Conservation (phyloP, 805 yeast genomes). For the Metschnikowia similis region DNA sequence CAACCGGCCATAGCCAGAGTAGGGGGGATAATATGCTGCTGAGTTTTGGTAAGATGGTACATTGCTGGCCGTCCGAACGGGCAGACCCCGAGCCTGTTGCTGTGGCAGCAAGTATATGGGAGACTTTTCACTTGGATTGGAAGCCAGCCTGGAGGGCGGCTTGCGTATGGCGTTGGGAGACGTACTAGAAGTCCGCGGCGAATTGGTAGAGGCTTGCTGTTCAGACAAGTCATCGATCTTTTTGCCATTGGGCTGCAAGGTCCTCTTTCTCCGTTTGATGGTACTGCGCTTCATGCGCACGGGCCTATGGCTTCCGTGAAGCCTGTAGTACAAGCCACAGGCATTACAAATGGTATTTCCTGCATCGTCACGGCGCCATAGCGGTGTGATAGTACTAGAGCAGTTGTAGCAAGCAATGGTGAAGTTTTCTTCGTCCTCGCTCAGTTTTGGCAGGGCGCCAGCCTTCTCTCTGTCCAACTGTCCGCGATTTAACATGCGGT, state of each 20-base stretch:
- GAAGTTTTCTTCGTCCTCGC: slow-evolving; percentile 34
- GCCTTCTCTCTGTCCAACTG: not conserved
- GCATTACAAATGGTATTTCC: slow-evolving; percentile 89
- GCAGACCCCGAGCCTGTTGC: not conserved
- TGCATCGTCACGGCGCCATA: slow-evolving; percentile 78
- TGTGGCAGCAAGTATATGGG: slow-evolving; percentile 1
- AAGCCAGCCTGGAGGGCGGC: not conserved
- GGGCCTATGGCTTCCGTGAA: slow-evolving; percentile 77
- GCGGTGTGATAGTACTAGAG: slow-evolving; percentile 78
- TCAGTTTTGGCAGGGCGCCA: slow-evolving; percentile 8
- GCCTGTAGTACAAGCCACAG: slow-evolving; percentile 71
- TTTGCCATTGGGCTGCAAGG: slow-evolving; percentile 7
- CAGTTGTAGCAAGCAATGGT: slow-evolving; percentile 82
- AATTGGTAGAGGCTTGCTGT: not conserved
- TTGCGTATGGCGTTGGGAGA: not conserved
- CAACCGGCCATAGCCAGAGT: slow-evolving; percentile 30
- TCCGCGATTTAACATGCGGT: slow-evolving; percentile 43
- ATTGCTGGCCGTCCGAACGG: not conserved
- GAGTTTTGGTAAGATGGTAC: not conserved
- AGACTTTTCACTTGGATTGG: not conserved
- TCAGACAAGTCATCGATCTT: slow-evolving; percentile 1
- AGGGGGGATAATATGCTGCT: slow-evolving; percentile 28
- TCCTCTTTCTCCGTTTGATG: slow-evolving; percentile 69
- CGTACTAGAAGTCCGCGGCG: not conserved
- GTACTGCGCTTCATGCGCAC: slow-evolving; percentile 67